Conservation (phyloP, 441 rosid genomes). For the Erodium texanum region DNA sequence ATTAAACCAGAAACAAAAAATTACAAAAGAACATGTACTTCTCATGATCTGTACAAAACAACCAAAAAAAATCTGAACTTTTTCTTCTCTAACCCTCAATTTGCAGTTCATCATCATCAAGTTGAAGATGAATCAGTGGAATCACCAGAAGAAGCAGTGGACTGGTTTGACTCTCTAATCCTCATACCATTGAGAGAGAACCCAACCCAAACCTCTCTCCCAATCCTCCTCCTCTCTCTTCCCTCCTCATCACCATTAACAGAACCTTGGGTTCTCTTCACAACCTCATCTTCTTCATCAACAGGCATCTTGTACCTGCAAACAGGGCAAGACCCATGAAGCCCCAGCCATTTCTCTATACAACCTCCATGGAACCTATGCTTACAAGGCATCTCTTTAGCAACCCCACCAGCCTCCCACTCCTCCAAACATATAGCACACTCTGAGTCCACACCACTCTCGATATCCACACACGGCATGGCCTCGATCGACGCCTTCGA, state of each 20-base stretch:
- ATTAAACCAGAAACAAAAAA: not conserved
- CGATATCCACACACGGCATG: constrained; percentile 11
- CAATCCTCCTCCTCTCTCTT: constrained; percentile 28
- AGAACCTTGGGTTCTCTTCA: constrained; percentile 1
- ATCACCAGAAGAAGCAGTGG: constrained; percentile 21
- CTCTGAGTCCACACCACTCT: constrained; percentile 30
- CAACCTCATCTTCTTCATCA: constrained; percentile 40
- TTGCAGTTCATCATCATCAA: not conserved
- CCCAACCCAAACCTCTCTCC: constrained; percentile 36
- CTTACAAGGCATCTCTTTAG: constrained; percentile 78
- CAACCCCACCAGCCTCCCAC: constrained; percentile 44
- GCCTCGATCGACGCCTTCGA: constrained; percentile 5
- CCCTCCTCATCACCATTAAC: constrained; percentile 16
- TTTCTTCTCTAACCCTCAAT: constrained; percentile 16
- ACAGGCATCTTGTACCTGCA: constrained; percentile 79
- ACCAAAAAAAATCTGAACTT: not conserved
- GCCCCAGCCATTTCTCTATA: constrained; percentile 66
- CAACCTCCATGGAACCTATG: constrained; percentile 67
- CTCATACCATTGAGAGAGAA: constrained; percentile 27
- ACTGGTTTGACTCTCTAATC: constrained; percentile 25
- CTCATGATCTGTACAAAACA: not conserved
- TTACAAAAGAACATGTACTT: not conserved
- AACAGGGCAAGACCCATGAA: constrained; percentile 75
- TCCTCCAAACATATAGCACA: constrained; percentile 70
- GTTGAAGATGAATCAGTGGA: constrained; percentile 7